These are phyloP conservation scores for Elymus sibiricus DNA, from an alignment of 176 grass and related monocot genomes.

Conservation along the genomic window DNA sequence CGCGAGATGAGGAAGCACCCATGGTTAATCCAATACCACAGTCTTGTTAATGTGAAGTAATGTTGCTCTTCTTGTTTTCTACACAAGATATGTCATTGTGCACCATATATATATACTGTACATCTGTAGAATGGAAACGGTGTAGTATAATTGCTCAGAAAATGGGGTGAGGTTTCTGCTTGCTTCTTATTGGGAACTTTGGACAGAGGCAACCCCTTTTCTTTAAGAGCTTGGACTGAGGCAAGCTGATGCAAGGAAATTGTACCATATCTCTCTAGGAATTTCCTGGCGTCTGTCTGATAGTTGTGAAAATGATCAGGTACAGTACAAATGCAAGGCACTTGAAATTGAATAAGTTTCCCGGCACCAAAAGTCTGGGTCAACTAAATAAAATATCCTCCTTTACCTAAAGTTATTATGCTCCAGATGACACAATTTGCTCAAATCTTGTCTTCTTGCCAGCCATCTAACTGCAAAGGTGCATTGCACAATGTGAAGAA, in stretches of 20 bases:
- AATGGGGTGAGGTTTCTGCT: neutral
- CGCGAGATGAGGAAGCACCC: conserved; percentile 19
- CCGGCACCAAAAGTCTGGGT: neutral
- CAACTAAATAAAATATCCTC: neutral
- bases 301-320: neutral
- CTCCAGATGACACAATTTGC: neutral
- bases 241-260: neutral
- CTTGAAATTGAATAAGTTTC: neutral
- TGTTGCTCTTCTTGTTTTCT: neutral
- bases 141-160: neutral
- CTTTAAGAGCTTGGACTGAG: neutral
- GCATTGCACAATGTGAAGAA: neutral
- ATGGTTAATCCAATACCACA: neutral
- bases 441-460: neutral
- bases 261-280: neutral
- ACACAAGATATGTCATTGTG: neutral
- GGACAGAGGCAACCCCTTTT: neutral
- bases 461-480: neutral
- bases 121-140: neutral
- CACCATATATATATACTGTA: neutral
- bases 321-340: neutral
- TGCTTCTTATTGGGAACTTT: neutral
- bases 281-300: neutral
- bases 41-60: neutral
- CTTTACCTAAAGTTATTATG: neutral